phyloP scores from a whole-genome alignment of 2,329 filamentous ascomycete species.

The Alternaria gansuensis region DNA sequence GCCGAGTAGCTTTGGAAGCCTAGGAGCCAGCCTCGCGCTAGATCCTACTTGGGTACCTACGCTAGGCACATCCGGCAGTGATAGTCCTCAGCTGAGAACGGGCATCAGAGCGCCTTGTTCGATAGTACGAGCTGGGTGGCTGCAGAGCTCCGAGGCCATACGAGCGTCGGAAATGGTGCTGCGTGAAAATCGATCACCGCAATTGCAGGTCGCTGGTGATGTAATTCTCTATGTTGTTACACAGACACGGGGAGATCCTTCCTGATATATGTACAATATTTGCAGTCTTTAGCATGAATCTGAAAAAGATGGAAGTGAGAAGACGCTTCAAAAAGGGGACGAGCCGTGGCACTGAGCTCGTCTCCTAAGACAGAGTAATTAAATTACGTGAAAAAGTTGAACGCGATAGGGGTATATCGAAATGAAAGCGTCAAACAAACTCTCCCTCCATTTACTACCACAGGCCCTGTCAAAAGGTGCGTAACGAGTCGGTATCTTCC shows the following conservation, averaged over 20 bases:
- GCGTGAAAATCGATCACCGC: background rate
- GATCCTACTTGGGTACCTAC: background rate
- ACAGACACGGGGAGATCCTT: background rate
- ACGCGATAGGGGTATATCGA: background rate
- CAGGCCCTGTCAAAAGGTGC: background rate
- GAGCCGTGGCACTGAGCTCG: background rate
- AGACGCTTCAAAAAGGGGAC: background rate
- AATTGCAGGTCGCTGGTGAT: background rate
- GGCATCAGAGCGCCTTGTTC: background rate
- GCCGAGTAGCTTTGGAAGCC: background rate
- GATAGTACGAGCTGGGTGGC: background rate
- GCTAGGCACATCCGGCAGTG: conserved; percentile 1
- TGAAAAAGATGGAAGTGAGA: background rate
- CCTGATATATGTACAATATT: background rate
- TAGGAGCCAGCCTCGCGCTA: background rate
- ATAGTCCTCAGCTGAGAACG: background rate
- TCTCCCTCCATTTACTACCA: background rate
- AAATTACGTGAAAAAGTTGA: background rate
- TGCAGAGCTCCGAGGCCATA: background rate
- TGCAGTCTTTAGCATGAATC: background rate
- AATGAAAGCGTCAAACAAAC: background rate
- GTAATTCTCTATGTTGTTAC: background rate
- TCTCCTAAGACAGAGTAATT: background rate
- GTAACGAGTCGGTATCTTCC: conserved; percentile 1
- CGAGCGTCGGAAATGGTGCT: background rate